Conservation (phyloP, 2,329 filamentous ascomycete species). For the Cadophora malorum region DNA sequence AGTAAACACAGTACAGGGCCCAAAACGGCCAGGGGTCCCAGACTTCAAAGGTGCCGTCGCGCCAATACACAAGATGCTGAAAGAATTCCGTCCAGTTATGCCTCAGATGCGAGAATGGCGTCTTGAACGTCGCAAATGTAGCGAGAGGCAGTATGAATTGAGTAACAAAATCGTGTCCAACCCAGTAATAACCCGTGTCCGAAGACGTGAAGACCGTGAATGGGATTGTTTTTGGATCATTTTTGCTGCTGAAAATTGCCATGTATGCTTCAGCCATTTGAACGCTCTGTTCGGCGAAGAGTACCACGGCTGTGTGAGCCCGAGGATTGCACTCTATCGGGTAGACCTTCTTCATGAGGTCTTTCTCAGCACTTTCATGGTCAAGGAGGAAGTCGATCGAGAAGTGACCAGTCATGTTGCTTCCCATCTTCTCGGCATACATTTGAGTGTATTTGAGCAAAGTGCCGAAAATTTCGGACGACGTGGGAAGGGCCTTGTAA, state of each 20-base stretch:
- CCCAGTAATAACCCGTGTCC: conserved; percentile 62
- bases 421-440: conserved; percentile 58
- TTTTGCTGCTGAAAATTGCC: conserved; percentile 46
- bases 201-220: conserved; percentile 35
- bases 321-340: conserved; percentile 77
- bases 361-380: conserved; percentile 42
- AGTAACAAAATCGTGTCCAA: conserved; percentile 67
- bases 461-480: conserved; percentile 59
- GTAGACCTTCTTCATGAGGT: conserved; percentile 54
- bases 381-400: conserved; percentile 75
- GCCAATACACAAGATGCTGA: conserved; percentile 55
- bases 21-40: conserved; percentile 64
- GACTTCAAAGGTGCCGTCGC: conserved; percentile 58
- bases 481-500: conserved; percentile 63
- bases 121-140: conserved; percentile 37
- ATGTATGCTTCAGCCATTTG: conserved; percentile 58
- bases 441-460: conserved; percentile 70
- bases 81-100: conserved; percentile 43
- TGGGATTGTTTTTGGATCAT: conserved; percentile 17
- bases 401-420: conserved; percentile 69
- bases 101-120: conserved; percentile 34
- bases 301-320: conserved; percentile 69
- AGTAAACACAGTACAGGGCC: conserved; percentile 62
- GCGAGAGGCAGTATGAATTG: conserved; percentile 56
- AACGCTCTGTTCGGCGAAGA: conserved; percentile 57